Evolutionary conservation across 1,284 basidiomycete species (phyloP), one percentile per base, ranked within the genome.

Genomic region (Xerocomus minutiporus): DNA sequence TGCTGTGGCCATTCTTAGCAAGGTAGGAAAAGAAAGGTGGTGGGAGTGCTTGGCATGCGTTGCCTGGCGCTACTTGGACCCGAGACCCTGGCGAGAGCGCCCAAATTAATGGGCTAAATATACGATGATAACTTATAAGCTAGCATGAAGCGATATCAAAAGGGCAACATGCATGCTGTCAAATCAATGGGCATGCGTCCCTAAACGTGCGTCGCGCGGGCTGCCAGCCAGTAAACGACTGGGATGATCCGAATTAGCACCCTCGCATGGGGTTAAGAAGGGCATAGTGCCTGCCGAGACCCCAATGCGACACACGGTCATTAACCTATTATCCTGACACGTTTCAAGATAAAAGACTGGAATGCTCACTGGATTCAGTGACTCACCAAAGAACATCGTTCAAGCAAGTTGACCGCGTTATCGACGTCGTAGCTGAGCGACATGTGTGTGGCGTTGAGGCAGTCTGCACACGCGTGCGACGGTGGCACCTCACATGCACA

Each of bases 1-100:
- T 47, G 50, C 44, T 31, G 58, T 53, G 25, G 44, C 31, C 62
- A 67, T 63, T 6, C 46, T 45, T 11, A 20, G 26, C 53, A 12
- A 32, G 53, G 26, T 17, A 34, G 11, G 38, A 34, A 13, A n/a
- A 5, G 34, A 1, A 42, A 3, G 13, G 32, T 34, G 20, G 39
- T 46, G 49, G 25, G 48, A 50, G 43, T 23, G 17, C 39, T 40
- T 35, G 46, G 29, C 41, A 45, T 48, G 52, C 7, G 54, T 51
- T 50, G 51, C 31, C 25, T 51, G 31, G 52, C 56, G n/a, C 28
- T 41, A 31, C 17, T n/a, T 26, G 39, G 8, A 31, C 47, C 38
- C 20, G 31, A 34, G 5, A 42, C 39, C 11, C 41, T 43, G 41
- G n/a, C 35, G 41, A 23, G 48, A 26, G 49, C 49, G 49, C 49